These are phyloP conservation scores for Peziza echinospora DNA, from an alignment of 495 filamentous ascomycete genomes.

Conservation along the genomic window DNA sequence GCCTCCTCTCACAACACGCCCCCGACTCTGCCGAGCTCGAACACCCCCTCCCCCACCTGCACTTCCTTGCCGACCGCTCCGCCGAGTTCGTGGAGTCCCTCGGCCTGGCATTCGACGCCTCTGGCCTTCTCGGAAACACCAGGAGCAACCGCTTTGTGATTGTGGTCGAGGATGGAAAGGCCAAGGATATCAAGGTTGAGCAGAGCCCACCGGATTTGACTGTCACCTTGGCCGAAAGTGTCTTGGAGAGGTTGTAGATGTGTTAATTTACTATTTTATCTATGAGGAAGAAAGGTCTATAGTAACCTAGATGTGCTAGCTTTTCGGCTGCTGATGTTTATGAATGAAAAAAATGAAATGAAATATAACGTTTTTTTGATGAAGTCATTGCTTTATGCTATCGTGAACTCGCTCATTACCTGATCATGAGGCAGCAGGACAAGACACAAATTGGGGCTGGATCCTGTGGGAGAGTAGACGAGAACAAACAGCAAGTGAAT, in stretches of 20 bases:
- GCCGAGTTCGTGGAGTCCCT: conserved; percentile 70
- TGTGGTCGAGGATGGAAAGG: conserved; percentile 54
- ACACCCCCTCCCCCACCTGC: conserved; percentile 50
- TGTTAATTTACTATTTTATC: no score
- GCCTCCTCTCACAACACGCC: conserved; percentile 1
- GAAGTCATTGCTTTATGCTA: no score
- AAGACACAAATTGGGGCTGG: no score
- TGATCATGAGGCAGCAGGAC: no score
- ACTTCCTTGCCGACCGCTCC: conserved; percentile 78
- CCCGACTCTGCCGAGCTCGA: background rate
- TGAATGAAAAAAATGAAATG: no score
- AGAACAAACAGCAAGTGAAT: no score
- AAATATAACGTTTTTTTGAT: no score
- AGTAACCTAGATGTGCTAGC: no score
- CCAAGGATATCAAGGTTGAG: conserved; percentile 29
- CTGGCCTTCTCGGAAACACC: conserved; percentile 59
- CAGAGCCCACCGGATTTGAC: conserved; percentile 8
- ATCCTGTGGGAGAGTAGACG: no score
- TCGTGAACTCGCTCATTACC: no score
- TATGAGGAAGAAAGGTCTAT: no score
- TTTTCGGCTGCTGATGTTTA: no score
- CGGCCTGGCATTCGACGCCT: conserved; percentile 64
- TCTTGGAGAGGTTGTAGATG: conserved; percentile 15
- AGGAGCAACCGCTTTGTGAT: conserved; percentile 77
- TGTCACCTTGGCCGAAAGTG: conserved; percentile 10